Conservation (phyloP, 192 early-diverging fungal genomes). For the Geranomyces michiganensis region DNA sequence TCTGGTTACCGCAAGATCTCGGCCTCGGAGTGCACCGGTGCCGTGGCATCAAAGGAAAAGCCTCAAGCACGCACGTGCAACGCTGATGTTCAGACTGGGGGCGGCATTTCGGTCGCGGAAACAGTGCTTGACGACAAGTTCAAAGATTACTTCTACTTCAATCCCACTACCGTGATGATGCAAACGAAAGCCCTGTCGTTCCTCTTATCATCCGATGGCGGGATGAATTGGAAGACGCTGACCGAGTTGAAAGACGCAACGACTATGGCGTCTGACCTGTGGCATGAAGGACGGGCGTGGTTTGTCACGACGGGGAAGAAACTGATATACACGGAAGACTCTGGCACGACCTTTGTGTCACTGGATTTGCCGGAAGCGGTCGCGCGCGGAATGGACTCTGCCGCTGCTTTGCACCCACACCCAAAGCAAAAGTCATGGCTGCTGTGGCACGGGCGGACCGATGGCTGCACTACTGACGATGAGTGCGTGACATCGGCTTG, state of each 20-base stretch:
- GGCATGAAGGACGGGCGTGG: constrained; percentile 34
- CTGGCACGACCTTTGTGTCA: constrained; percentile 2
- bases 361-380: not conserved
- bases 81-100: not conserved
- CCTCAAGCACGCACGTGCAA: constrained; percentile 56
- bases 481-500: not conserved
- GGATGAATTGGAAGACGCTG: constrained; percentile 13
- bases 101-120: constrained; percentile 16
- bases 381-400: not conserved
- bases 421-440: constrained; percentile 80
- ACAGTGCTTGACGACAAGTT: constrained; percentile 25
- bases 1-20: constrained; percentile 83
- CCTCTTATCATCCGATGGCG: constrained; percentile 33
- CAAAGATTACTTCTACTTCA: constrained; percentile 52
- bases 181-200: not conserved
- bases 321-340: constrained; percentile 31
- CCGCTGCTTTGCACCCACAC: constrained; percentile 45
- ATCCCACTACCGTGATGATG: constrained; percentile 40
- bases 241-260: constrained; percentile 28
- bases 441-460: constrained; percentile 51
- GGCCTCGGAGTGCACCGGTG: constrained; percentile 65
- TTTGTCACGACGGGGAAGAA: constrained; percentile 28
- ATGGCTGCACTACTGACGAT: constrained; percentile 6
- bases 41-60: constrained; percentile 52
- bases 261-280: constrained; percentile 38